Evolutionary conservation across 768 basidiomycete genomes (phyloP).

Genomic region (Tricholoma bakamatsutake): DNA sequence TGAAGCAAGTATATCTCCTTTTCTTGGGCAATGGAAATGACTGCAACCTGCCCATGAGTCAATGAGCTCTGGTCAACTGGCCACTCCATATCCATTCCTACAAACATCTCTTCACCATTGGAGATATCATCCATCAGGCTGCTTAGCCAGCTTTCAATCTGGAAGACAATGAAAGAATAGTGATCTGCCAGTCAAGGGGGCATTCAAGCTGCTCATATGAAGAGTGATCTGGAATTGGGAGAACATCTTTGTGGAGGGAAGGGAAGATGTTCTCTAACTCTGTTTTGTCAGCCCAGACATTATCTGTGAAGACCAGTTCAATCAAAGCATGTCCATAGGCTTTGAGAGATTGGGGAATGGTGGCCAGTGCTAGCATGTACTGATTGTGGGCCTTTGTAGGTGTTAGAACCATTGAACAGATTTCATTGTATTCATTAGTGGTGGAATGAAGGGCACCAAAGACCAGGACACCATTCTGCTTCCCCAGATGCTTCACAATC

Average conservation of each 20-base stretch:
- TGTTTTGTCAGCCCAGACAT: background rate
- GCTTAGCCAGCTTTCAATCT: conserved; percentile 1
- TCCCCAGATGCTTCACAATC: conserved; percentile 19
- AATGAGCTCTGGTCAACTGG: background rate
- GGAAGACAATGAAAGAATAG: background rate
- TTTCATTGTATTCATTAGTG: conserved; percentile 21
- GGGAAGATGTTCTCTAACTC: background rate
- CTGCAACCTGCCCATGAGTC: background rate
- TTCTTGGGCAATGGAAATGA: background rate
- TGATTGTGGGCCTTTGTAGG: background rate
- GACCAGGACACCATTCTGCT: conserved; percentile 17
- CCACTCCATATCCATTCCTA: background rate
- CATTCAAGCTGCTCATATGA: background rate
- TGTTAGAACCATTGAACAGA: conserved; percentile 8
- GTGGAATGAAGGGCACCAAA: conserved; percentile 18
- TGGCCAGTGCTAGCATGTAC: background rate
- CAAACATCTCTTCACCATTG: background rate
- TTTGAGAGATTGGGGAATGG: background rate
- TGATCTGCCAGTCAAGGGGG: background rate
- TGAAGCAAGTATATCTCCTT: background rate
- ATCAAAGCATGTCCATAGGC: background rate
- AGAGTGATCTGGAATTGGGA: background rate
- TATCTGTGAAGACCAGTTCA: background rate
- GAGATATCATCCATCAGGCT: background rate
- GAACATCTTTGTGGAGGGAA: background rate